A percentile compares a stretch with the other conserved stretches of the same genome.
These are phyloP conservation scores for Fusarium sp. DNA, from an alignment of 2,329 filamentous ascomycete genomes.

Conservation along the genomic window DNA sequence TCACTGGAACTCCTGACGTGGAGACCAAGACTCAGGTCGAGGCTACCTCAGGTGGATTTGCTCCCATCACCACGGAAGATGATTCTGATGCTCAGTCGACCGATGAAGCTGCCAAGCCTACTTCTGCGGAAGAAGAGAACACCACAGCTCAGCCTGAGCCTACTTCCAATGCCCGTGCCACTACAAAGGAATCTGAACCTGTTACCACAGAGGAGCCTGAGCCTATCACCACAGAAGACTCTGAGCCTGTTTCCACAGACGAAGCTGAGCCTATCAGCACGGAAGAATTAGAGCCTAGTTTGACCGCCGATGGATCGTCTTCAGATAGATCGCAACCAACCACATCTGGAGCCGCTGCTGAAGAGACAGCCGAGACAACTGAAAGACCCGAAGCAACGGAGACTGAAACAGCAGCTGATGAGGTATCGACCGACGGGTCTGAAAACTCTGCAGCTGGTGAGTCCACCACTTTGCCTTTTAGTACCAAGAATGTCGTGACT, in stretches of 20 bases:
- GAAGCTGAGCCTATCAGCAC: background rate
- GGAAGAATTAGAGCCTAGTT: conserved; percentile 1
- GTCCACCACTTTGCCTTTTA: conserved; percentile 20
- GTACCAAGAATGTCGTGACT: background rate
- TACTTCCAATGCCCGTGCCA: conserved; percentile 10
- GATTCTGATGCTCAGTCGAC: conserved; percentile 17
- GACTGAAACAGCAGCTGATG: conserved; percentile 29
- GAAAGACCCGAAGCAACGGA: conserved; percentile 14
- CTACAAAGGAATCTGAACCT: conserved; percentile 1
- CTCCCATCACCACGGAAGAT: conserved; percentile 24
- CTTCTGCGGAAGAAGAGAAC: background rate
- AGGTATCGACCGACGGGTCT: conserved; percentile 33
- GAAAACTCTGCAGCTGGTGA: conserved; percentile 36
- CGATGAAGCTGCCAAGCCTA: conserved; percentile 4
- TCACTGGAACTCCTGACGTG: conserved; percentile 37
- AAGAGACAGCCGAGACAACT: conserved; percentile 14
- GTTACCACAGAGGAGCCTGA: background rate
- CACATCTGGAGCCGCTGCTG: conserved; percentile 13
- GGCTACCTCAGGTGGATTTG: conserved; percentile 40
- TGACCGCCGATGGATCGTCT: conserved; percentile 1
- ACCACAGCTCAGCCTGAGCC: conserved; percentile 8
- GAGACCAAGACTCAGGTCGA: conserved; percentile 44
- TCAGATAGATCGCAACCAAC: conserved; percentile 21
- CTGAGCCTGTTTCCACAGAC: background rate
- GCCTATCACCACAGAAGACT: background rate